Evolutionary conservation across 2,329 filamentous ascomycete species (phyloP).

Genomic region (Knoxdaviesia capensis): DNA sequence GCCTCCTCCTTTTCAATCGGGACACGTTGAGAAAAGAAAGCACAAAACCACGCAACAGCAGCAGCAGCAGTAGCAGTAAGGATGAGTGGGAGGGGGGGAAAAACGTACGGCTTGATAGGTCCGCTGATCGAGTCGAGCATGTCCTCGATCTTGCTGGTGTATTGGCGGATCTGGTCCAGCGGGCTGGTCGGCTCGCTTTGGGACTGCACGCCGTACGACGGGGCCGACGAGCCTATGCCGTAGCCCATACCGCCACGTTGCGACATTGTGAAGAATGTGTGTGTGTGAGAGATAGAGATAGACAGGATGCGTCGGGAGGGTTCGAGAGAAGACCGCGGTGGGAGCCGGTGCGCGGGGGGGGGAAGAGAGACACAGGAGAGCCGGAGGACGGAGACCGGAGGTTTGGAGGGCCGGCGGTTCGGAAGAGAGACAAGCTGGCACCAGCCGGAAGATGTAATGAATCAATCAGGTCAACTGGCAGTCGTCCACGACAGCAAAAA

Average conservation of each 20-base stretch:
- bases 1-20: too few species aligned
- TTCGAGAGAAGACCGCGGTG: not conserved
- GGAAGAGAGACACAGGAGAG: not conserved
- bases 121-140: slow-evolving; percentile 71
- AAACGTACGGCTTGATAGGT: slow-evolving; percentile 79
- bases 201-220: slow-evolving; percentile 39
- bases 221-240: slow-evolving; percentile 54
- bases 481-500: not conserved
- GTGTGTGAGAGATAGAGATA: not conserved
- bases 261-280: slow-evolving; percentile 12
- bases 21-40: too few species aligned
- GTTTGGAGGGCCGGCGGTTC: too few species aligned
- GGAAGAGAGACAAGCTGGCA: too few species aligned
- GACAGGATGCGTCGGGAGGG: not conserved
- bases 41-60: too few species aligned
- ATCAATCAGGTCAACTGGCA: not conserved
- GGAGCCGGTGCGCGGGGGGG: not conserved
- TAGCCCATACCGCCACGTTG: slow-evolving; percentile 55
- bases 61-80: not conserved
- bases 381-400: not conserved
- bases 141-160: slow-evolving; percentile 98
- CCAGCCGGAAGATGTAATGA: not conserved
- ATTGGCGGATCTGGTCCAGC: slow-evolving; percentile 74
- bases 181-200: slow-evolving; percentile 40
- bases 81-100: slow-evolving; percentile 3